These are phyloP conservation scores for Candida morakotiae DNA, from an alignment of 805 yeast genomes.

Conservation along the genomic window DNA sequence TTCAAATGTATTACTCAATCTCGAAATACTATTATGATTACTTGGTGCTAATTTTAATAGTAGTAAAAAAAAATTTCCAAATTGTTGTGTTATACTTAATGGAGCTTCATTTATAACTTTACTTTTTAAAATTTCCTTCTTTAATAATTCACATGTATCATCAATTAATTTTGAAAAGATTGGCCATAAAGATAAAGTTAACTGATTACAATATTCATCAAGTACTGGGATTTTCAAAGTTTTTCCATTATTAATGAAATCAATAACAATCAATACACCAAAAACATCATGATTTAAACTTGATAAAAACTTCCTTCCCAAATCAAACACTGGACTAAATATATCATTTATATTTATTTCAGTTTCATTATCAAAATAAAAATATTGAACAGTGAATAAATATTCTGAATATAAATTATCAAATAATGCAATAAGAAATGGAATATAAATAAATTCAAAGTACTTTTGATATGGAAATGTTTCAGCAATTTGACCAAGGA, in stretches of 20 bases:
- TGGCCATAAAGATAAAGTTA: constrained; percentile 79
- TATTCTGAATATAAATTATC: constrained; percentile 80
- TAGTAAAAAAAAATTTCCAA: constrained; percentile 69
- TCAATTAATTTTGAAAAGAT: constrained; percentile 74
- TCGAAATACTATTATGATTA: constrained; percentile 56
- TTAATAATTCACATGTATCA: constrained; percentile 68
- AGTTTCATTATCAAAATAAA: constrained; percentile 43
- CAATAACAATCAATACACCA: constrained; percentile 72
- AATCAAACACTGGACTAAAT: constrained; percentile 35
- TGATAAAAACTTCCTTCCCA: constrained; percentile 42
- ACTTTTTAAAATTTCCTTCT: constrained; percentile 41
- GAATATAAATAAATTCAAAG: constrained; percentile 70
- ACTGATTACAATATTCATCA: constrained; percentile 65
- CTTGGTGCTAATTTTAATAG: constrained; percentile 68
- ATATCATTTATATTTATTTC: constrained; percentile 29
- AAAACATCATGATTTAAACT: constrained; percentile 60
- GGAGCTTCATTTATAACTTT: constrained; percentile 35
- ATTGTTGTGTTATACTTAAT: constrained; percentile 68
- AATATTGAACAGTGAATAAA: constrained; percentile 67
- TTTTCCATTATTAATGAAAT: constrained; percentile 66
- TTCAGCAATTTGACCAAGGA: constrained; percentile 84
- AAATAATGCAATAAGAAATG: constrained; percentile 65
- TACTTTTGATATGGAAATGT: constrained; percentile 60
- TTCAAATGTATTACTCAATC: constrained; percentile 80
- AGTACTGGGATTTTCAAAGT: constrained; percentile 62